A percentile compares a stretch with the other conserved stretches of the same genome.
phyloP scores from a whole-genome alignment of 352 stramenopile genomes.

The Nothophytophthora sp. region DNA sequence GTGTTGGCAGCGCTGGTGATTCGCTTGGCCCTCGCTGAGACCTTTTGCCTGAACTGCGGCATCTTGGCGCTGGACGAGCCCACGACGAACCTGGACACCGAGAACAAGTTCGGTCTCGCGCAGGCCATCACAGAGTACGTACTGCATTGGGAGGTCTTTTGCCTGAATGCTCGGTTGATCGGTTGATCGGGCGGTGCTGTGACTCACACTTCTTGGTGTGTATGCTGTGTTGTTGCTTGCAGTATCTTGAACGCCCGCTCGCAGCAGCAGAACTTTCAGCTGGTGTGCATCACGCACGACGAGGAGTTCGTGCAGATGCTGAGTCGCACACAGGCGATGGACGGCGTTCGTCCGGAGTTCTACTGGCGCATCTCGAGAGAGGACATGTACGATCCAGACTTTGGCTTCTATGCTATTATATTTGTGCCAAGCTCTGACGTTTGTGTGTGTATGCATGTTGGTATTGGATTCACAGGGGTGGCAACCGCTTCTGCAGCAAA shows the following conservation, averaged over 20 bases:
- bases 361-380: conserved; percentile 86
- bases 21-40: conserved; percentile 97
- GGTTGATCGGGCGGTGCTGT: background rate
- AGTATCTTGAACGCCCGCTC: conserved; percentile 95
- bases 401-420: background rate
- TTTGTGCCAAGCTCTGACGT: background rate
- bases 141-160: background rate
- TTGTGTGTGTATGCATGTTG: background rate
- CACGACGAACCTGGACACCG: conserved; percentile 97
- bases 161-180: background rate
- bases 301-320: conserved; percentile 94
- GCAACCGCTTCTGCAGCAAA: conserved; percentile 86
- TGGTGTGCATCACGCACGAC: conserved; percentile 99
- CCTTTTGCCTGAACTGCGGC: conserved; percentile 98
- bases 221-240: conserved; percentile 5
- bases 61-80: conserved; percentile 99
- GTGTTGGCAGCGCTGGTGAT: conserved; percentile 97
- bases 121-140: conserved; percentile 88
- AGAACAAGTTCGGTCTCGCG: conserved; percentile 95
- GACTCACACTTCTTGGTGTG: conserved; percentile 3
- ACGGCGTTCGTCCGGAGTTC: conserved; percentile 73
- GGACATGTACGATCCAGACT: conserved; percentile 60
- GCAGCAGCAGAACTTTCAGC: conserved; percentile 98
- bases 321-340: conserved; percentile 75
- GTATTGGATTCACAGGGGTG: conserved; percentile 39